Base-by-base conservation (phyloP, 2,329 filamentous ascomycete species). In the Laburnicola sp. region DNA sequence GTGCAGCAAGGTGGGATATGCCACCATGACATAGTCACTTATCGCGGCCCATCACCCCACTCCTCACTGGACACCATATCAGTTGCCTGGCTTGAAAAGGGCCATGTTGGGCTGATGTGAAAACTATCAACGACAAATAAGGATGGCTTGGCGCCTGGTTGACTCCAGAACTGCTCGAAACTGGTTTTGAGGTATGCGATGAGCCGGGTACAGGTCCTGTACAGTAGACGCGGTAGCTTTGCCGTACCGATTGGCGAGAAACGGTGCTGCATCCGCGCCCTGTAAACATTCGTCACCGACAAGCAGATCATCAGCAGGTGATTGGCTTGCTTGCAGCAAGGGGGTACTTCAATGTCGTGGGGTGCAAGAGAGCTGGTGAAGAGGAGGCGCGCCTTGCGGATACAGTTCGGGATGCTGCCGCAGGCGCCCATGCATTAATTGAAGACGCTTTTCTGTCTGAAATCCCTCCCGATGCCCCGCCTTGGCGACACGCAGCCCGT, bases 371-470 rank as follows among this genome's bases (percentile, higher is more conserved):
- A 36, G 23, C 16, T 50, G 47, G 55, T 57, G 43, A 56, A 60
- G 45, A 45, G 59, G 50, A 48, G 57, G 54, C 53, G 62, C 50
- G 56, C 61, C 50, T 46, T 54, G 53, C 53, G 56, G 55, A 66
- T 54, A 48, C 25, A 42, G 46, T 52, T 54, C 58, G 47, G 50
- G 52, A 61, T 53, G 51, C 47, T 27, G 59, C 56, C 55, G 53
- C 54, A 53, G 63, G 57, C 55, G 61, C 59, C 57, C 58, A 52
- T 34, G 59, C 57, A 65, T 71, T 66, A 65, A 69, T 70, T 70
- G 52, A 61, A 66, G 57, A 68, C 53, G 65, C 62, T 66, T 67
- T 64, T 70, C 64, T 66, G 59, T 66, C 62, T 63, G 65, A 58
- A 28, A 47, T 41, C 36, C 47, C 22, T 56, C 59, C 57, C 57